A percentile compares a stretch with the other conserved stretches of the same genome.
Evolutionary conservation across 2,329 filamentous ascomycete genomes (phyloP).

Genomic region (Fusarium pseudograminearum): DNA sequence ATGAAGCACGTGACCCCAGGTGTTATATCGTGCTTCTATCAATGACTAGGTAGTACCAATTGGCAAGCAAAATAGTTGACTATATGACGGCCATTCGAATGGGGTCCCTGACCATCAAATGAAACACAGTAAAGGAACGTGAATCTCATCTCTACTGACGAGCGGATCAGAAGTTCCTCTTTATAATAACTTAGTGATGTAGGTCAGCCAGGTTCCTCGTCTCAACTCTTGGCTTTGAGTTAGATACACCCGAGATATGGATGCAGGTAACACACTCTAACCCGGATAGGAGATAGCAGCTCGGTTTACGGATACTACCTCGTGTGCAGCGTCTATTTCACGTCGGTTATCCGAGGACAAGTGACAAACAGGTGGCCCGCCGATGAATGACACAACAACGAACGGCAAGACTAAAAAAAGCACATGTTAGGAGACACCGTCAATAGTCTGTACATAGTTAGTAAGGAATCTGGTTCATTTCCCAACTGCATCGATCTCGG

Average conservation of each 20-base stretch:
- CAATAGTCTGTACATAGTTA: not conserved
- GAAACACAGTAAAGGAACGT: not conserved
- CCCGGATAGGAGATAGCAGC: conserved; percentile 34
- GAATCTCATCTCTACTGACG: too few species aligned
- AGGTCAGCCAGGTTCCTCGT: conserved; percentile 3
- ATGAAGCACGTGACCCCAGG: conserved; percentile 18
- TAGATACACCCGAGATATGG: conserved; percentile 13
- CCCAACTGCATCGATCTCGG: conserved; percentile 10
- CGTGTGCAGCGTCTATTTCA: conserved; percentile 26
- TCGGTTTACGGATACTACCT: conserved; percentile 26
- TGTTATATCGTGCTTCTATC: conserved; percentile 4
- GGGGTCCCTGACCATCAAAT: not conserved
- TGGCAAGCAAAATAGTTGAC: not conserved
- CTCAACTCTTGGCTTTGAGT: conserved; percentile 1
- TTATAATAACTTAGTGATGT: conserved; percentile 19
- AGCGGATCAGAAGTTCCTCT: conserved; percentile 5
- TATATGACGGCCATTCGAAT: not conserved
- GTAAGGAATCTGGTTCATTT: conserved; percentile 33
- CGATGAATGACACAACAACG: not conserved
- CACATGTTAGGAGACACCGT: conserved; percentile 5
- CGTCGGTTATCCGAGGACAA: conserved; percentile 35
- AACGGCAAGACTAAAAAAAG: not conserved
- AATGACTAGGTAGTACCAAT: not conserved
- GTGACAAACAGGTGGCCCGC: conserved; percentile 9
- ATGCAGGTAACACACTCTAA: conserved; percentile 39